phyloP scores from a whole-genome alignment of 305 asterid species.

The Solanum hybrid region DNA sequence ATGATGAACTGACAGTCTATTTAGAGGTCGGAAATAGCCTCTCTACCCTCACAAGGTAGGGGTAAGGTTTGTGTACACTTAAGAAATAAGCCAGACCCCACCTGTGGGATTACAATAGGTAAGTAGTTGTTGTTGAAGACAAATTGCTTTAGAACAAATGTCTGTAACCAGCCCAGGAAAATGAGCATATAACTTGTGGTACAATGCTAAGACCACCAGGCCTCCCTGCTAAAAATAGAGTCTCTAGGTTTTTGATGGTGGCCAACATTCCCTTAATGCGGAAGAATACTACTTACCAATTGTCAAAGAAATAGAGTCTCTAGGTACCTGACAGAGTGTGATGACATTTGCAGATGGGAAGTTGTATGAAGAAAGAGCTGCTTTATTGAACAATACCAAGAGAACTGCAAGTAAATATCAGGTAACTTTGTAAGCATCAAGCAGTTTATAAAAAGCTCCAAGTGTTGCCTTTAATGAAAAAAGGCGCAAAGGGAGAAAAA shows the following conservation, averaged over 20 bases:
- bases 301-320: background rate
- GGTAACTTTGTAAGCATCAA: background rate
- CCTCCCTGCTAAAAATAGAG: background rate
- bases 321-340: slow-evolving; percentile 83
- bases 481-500: background rate
- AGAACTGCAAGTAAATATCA: slow-evolving; percentile 54
- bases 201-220: background rate
- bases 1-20: background rate
- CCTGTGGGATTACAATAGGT: background rate
- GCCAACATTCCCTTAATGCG: background rate
- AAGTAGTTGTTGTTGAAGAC: background rate
- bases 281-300: background rate
- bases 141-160: background rate
- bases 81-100: background rate
- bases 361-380: slow-evolving; percentile 81
- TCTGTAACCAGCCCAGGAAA: background rate
- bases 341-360: slow-evolving; percentile 85
- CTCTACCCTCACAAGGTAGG: background rate
- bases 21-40: background rate
- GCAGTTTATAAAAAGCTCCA: background rate
- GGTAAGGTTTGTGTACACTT: background rate
- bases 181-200: background rate
- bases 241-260: background rate
- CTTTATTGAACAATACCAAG: slow-evolving; percentile 83
- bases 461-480: background rate